Percentiles rank a stretch among this genome's conserved stretches.
These are phyloP conservation scores for Tetrahymena thermophila DNA, from an alignment of 73 alveolate species.

Conservation along the genomic window DNA sequence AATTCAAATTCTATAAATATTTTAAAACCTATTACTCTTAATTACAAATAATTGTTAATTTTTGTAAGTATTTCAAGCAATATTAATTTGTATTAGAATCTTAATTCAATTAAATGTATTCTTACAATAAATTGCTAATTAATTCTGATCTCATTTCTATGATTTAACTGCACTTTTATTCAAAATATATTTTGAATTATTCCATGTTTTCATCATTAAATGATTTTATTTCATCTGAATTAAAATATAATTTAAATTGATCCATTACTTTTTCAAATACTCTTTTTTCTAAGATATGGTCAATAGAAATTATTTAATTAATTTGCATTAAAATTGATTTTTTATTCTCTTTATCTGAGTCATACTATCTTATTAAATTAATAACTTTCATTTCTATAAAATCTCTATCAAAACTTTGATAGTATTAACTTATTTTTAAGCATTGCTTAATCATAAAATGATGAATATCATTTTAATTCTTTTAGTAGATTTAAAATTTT, in stretches of 20 bases:
- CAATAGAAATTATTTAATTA: not conserved
- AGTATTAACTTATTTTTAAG: not conserved
- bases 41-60: not conserved
- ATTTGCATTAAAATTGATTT: not conserved
- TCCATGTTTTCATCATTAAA: not conserved
- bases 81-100: not conserved
- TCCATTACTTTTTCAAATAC: not conserved
- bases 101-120: not conserved
- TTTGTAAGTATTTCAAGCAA: not conserved
- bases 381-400: not conserved
- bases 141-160: not conserved
- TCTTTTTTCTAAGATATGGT: not conserved
- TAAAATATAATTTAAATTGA: not conserved
- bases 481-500: not conserved
- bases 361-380: not conserved
- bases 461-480: not conserved
- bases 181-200: not conserved
- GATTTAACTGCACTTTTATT: not conserved
- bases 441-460: not conserved
- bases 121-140: not conserved
- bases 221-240: not conserved
- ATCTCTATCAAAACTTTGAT: not conserved
- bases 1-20: not conserved
- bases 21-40: not conserved
- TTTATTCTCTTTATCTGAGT: not conserved